These are phyloP conservation scores for Fusarium fujikuroi DNA, from an alignment of 2,329 filamentous ascomycete species.

Conservation along the genomic window DNA sequence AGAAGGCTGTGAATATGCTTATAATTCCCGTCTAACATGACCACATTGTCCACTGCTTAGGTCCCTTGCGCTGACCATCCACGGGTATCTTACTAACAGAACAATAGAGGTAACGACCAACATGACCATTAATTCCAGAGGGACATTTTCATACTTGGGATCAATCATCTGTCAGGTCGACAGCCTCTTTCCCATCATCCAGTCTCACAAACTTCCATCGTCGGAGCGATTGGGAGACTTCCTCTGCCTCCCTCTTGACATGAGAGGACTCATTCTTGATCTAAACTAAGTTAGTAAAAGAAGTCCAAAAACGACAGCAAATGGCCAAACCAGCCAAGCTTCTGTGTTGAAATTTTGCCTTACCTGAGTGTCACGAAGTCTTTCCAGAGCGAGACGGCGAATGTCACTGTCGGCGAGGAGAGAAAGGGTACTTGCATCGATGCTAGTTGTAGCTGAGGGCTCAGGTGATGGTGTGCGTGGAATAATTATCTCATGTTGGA, in stretches of 20 bases:
- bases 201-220: conserved; percentile 27
- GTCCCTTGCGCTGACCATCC: no score
- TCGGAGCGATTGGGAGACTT: not conserved
- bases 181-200: conserved; percentile 15
- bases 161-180: conserved; percentile 23
- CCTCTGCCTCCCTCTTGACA: conserved; percentile 23
- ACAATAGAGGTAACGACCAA: no score
- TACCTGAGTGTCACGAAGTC: conserved; percentile 31
- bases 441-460: not conserved
- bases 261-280: not conserved
- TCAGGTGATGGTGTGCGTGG: conserved; percentile 22
- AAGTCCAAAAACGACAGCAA: not conserved
- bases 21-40: no score
- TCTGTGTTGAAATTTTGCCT: not conserved
- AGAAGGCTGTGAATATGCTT: no score
- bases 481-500: conserved; percentile 40
- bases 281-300: not conserved
- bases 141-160: no score
- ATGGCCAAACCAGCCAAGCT: not conserved
- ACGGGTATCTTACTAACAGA: no score
- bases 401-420: conserved; percentile 30
- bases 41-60: no score
- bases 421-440: not conserved
- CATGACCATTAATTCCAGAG: no score
- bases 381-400: conserved; percentile 33